Evolutionary conservation across 1,139 yeast genomes (phyloP).

Genomic region (Sugiyamaella neomexicana): DNA sequence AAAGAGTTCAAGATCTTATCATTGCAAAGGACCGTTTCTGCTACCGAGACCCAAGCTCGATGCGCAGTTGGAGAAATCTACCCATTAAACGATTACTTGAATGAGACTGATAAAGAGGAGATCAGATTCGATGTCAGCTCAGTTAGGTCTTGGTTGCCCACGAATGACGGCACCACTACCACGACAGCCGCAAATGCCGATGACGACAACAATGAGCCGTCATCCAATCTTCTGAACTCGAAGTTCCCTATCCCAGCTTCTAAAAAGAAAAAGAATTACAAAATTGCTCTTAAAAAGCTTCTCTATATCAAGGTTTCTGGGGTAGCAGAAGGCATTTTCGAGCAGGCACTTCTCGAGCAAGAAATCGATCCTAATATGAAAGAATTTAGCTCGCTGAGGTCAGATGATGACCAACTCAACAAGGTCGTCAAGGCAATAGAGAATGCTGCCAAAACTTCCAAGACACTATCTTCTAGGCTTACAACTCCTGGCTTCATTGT

Average conservation of each 20-base stretch:
- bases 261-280: constrained; percentile 47
- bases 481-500: constrained; percentile 63
- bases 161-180: neutral
- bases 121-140: constrained; percentile 16
- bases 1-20: constrained; percentile 65
- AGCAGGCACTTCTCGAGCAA: constrained; percentile 50
- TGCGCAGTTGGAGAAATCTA: constrained; percentile 71
- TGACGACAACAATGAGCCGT: constrained; percentile 19
- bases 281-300: constrained; percentile 64
- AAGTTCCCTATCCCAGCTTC: neutral
- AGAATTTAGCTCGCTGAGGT: constrained; percentile 27
- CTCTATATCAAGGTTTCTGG: constrained; percentile 69
- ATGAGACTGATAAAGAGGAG: constrained; percentile 9
- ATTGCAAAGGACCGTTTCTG: constrained; percentile 75
- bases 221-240: constrained; percentile 11
- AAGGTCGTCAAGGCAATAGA: constrained; percentile 50
- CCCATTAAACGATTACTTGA: constrained; percentile 42
- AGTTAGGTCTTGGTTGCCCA: constrained; percentile 25
- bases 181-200: no score
- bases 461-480: constrained; percentile 34
- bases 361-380: constrained; percentile 48
- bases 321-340: constrained; percentile 75
- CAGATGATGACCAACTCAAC: constrained; percentile 27
- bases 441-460: constrained; percentile 48
- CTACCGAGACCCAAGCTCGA: constrained; percentile 37